Evolutionary conservation across 23 red algal genomes (phyloP).

Genomic region (Gracilaria vermiculophylla): DNA sequence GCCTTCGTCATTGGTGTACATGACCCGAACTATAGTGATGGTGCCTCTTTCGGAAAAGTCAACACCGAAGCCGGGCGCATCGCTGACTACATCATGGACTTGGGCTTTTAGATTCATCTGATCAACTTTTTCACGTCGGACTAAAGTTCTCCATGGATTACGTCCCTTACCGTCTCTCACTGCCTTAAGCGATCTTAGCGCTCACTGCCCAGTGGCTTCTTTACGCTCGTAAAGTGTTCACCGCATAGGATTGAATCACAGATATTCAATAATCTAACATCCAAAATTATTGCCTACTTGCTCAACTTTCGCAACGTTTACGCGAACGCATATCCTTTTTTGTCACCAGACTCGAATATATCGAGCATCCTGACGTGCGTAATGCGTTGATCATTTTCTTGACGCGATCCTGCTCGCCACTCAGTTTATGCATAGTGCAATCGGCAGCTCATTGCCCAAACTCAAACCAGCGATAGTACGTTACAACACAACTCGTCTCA

Average conservation of each 20-base stretch:
- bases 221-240: constrained; percentile 2
- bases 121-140: not conserved
- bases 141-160: not conserved
- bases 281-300: not conserved
- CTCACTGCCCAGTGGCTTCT: not conserved
- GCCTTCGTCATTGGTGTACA: constrained; percentile 73
- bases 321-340: too few relatives aligned
- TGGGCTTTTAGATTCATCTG: constrained; percentile 36
- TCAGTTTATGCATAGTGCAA: too few relatives aligned
- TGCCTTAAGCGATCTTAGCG: not conserved
- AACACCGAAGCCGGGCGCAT: constrained; percentile 73
- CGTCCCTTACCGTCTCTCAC: not conserved
- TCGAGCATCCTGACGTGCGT: too few relatives aligned
- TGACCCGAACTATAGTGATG: constrained; percentile 82
- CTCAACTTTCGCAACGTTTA: too few relatives aligned
- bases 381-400: too few relatives aligned
- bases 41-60: constrained; percentile 69
- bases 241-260: not conserved
- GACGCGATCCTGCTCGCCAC: too few relatives aligned
- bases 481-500: too few relatives aligned
- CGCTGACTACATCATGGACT: constrained; percentile 71
- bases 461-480: too few relatives aligned
- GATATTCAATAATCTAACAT: not conserved
- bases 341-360: too few relatives aligned
- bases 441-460: too few relatives aligned